Evolutionary conservation across 805 yeast species (phyloP), one percentile per base, ranked within the genome.

Genomic region (Sungouiella blattae): DNA sequence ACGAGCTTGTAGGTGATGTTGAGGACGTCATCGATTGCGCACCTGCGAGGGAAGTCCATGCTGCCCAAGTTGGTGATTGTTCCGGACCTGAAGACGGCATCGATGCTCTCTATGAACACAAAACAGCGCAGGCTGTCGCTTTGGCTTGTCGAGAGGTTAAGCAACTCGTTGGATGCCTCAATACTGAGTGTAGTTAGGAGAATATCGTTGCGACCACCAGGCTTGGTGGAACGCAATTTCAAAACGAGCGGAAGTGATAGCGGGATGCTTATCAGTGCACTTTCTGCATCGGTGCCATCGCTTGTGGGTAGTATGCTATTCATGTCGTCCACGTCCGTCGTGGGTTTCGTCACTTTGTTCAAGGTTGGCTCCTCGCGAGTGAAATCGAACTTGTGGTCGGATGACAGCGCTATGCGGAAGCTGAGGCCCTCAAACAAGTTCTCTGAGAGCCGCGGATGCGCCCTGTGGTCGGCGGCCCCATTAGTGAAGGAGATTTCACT

Each of bases 191-290:
- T 69, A 1, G 77, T 67, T n/a, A 76, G 50, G 1, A 76, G 45
- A 3, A 65, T 48, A 36, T 67, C 66, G 42, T 64, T 60, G 28
- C 70, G 57, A 6, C 77, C 75, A 4, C 75, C 73, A 4, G 78
- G 69, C 39, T 67, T 69, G 6, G 75, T 63, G 20, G 75, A 69
- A 29, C 71, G 60, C 12, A 76, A 52, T 34, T 68, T 61, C 5
- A 76, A 57, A n/a, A 70, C 67, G 26, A 76, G 46, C 0, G 74
- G 67, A n/a, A n/a, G n/a, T n/a, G n/a, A n/a, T n/a, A n/a, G n/a
- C n/a, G n/a, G n/a, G n/a, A n/a, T n/a, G n/a, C n/a, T n/a, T n/a
- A n/a, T n/a, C n/a, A n/a, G n/a, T n/a, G n/a, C n/a, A n/a, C 11
- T 23, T n/a, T 23, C 11, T 23, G 26, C 11, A 13, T 23, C 26